Evolutionary conservation across 805 yeast genomes (phyloP), one percentile per base, ranked within the genome.

Genomic region (Kluyveromyces aestuarii): DNA sequence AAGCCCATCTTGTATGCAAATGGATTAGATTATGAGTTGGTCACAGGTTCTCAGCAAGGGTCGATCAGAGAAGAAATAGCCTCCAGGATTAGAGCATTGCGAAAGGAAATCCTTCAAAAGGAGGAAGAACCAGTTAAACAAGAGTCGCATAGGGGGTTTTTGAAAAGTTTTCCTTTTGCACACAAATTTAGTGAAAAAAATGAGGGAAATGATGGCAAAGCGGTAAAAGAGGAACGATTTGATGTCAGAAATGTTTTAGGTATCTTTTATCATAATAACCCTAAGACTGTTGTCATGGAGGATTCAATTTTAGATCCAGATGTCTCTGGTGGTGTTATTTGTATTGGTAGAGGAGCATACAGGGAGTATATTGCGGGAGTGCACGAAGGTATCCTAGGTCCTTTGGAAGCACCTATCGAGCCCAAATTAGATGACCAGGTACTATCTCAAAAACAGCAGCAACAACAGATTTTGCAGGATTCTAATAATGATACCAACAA

Each of bases 341-440:
- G 96, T 62, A 70, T 93, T 25, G 99, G 99, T 5, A 76, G 99
- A 63, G 99, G 99, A 49, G 91, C 97, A 0, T 93, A 79, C 64
- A 91, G 91, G 64, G 99, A 93, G 72, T 93, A 88, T 62, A 63
- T 93, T 47, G 75, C 77, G 41, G 99, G 99, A 9, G 63, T 93
- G 10, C 96, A 93, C 57, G 99, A 93, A 70, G 99, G 99, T 6
- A 74, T 93, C 62, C 67, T 93, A 42, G 99, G 99, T 0, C 98
- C 98, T 1, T 70, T 91, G 50, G 88, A 77, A 14, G 66, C 71
- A 48, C 80, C 84, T 6, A 58, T 54, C 9, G 52, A 52, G 5
- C 66, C 58, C 11, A 47, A 46, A 41, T 59, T 51, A n/a, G 53
- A 47, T 1, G 52, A 21, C 2, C 50, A 51, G 18, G 30, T 3